Evolutionary conservation across 169 alveolate species (phyloP).

Genomic region (Plasmodium gonderi): DNA sequence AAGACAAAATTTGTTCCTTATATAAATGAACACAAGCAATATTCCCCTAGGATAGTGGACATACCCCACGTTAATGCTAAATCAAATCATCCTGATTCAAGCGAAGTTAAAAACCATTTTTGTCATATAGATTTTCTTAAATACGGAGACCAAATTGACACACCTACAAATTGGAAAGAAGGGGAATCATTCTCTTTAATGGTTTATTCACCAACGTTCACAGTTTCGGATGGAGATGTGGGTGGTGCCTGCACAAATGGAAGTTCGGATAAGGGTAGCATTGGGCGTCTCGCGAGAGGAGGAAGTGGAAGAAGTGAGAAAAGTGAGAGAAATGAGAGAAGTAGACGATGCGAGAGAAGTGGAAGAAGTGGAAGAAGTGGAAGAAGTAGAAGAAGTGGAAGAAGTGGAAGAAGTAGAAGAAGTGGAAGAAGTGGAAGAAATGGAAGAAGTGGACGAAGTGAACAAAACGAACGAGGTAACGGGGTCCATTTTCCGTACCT

Average conservation of each 20-base stretch:
- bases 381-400: neutral
- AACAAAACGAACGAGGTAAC: neutral
- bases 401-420: neutral
- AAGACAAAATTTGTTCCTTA: neutral
- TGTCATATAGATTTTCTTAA: neutral
- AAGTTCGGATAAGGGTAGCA: neutral
- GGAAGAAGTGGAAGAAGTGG: neutral
- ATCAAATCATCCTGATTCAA: neutral
- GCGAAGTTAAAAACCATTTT: neutral
- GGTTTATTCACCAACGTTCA: neutral
- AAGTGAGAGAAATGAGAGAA: neutral
- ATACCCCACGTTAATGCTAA: neutral
- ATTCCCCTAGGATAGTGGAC: neutral
- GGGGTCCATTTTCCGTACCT: slow-evolving; percentile 9
- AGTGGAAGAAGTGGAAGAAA: neutral
- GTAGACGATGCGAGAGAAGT: neutral
- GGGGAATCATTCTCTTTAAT: neutral
- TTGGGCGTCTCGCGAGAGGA: neutral
- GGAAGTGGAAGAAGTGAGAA: neutral
- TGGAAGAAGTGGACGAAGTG: neutral
- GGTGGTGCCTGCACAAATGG: neutral
- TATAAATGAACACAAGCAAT: neutral
- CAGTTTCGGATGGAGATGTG: no score
- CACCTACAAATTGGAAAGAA: neutral
- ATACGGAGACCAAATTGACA: neutral